Evolutionary conservation across 495 filamentous ascomycete genomes (phyloP), one percentile per base, ranked within the genome.

Genomic region (Penicillium cataractarum): DNA sequence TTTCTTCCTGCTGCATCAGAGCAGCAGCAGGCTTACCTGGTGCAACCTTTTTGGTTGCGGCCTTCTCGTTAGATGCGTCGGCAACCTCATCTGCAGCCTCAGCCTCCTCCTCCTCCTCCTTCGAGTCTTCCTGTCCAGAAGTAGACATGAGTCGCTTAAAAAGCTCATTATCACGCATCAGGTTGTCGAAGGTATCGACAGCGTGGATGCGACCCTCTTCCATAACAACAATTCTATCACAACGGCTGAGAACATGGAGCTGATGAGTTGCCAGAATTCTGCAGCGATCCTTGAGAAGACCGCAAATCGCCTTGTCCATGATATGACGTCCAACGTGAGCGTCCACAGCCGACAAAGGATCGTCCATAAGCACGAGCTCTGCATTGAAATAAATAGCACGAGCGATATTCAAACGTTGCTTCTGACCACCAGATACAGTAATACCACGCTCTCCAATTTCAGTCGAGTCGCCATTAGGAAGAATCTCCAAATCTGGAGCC

Each of bases 261-360:
- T 97, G 95, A 74, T 99, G 95, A 0, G 95, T 99, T 5, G 94
- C 95, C 37, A 99, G 82, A 33, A 98, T 89, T 32, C 95, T 81
- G 71, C 91, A 93, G 65, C 97, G 96, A 74, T 94, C 85, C 65
- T 90, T 90, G 53, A 99, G 80, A 27, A 97, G 80, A 29, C 94
- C 95, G 51, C 92, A 87, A 51, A 99, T 97, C 37, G 92, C 95
- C 60, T 96, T 88, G 69, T 97, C 93, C 79, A 99, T 97, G 71
- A 99, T 95, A 72, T 97, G 94, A 17, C 91, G 87, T 13, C 94
- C 95, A 55, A 94, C 91, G 64, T 94, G 91, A 8, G 91, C 91
- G 72, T 95, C 91, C 5, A 95, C 91, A 9, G 91, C 91, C 10
- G 88, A 91, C 15, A 95, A 74, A 4, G 90, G 90, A 69, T 95